These are phyloP conservation scores for Rhodotorula sp. DNA, from an alignment of 1,284 basidiomycete species.

Conservation along the genomic window DNA sequence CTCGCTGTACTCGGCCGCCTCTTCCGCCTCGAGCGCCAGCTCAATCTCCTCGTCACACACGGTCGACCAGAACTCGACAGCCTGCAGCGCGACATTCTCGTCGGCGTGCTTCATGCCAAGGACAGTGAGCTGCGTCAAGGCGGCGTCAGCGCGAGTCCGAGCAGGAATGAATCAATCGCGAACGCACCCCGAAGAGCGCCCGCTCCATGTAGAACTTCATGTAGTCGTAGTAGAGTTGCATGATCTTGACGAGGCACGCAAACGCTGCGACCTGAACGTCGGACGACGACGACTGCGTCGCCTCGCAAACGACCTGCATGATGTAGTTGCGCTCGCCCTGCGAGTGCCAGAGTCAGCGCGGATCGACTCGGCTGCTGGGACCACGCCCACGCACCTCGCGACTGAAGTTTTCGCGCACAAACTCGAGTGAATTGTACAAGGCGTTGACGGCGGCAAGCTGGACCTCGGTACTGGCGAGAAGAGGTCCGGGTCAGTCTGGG, in stretches of 20 bases:
- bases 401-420: constrained; percentile 96
- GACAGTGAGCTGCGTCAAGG: constrained; percentile 72
- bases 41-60: constrained; percentile 98
- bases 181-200: constrained; percentile 87
- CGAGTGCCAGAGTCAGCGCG: constrained; percentile 9
- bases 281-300: constrained; percentile 78
- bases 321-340: constrained; percentile 99
- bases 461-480: constrained; percentile 68
- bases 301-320: constrained; percentile 99
- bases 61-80: constrained; percentile 99
- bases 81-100: constrained; percentile 89
- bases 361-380: background rate
- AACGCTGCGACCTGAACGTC: constrained; percentile 89
- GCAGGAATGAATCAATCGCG: constrained; percentile 2
- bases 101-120: constrained; percentile 95
- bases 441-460: constrained; percentile 94
- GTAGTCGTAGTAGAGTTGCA: constrained; percentile 98
- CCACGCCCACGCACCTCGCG: constrained; percentile 68
- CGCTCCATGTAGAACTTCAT: constrained; percentile 99
- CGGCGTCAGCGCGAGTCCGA: background rate
- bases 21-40: constrained; percentile 83
- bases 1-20: constrained; percentile 89
- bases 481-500: too few species aligned
- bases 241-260: constrained; percentile 92
- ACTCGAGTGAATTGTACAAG: constrained; percentile 93